Evolutionary conservation across 2,329 filamentous ascomycete genomes (phyloP), one percentile per base, ranked within the genome.

Genomic region (Ophiostoma quercus): DNA sequence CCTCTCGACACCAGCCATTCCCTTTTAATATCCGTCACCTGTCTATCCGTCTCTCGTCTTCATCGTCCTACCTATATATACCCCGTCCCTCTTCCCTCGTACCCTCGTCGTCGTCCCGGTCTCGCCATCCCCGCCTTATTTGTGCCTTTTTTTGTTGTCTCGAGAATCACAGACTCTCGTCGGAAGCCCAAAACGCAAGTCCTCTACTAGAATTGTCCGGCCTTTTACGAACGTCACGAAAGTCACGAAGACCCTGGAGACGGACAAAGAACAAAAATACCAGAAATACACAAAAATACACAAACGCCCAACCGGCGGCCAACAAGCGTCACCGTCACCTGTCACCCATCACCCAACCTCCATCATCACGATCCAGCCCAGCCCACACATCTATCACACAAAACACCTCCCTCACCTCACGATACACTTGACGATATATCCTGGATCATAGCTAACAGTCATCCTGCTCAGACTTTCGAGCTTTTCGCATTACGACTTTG

Each of bases 401-500:
- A 2, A 47, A 34, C 34, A 34, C 34, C 34, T 47, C 4, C 43
- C 43, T 47, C 16, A 47, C 43, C 43, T 65, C 62, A 39, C 60
- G 14, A 63, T 4, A 63, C 34, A 41, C 34, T 22, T n/a, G 34
- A 22, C 62, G 3, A 41, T 25, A 3, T 1, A 2, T 39, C 9
- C 0, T 12, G 34, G 19, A 65, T 39, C 19, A 41, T 22, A 41
- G 65, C 65, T 66, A 66, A 39, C 65, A 2, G 25, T 16, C 39
- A 11, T 47, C 22, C 63, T 25, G n/a, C 65, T 65, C 68, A 66
- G 65, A 66, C 65, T 66, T 32, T 66, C 65, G 65, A 66, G 65
- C 65, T 12, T 39, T 66, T 66, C n/a, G 65, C 39, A 66, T 66
- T 29, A 68, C 70, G 70, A 60, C 65, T 69, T 68, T 66, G 65